Base-by-base conservation (phyloP, 2,329 filamentous ascomycete genomes). In the Penicillium occitanis region DNA sequence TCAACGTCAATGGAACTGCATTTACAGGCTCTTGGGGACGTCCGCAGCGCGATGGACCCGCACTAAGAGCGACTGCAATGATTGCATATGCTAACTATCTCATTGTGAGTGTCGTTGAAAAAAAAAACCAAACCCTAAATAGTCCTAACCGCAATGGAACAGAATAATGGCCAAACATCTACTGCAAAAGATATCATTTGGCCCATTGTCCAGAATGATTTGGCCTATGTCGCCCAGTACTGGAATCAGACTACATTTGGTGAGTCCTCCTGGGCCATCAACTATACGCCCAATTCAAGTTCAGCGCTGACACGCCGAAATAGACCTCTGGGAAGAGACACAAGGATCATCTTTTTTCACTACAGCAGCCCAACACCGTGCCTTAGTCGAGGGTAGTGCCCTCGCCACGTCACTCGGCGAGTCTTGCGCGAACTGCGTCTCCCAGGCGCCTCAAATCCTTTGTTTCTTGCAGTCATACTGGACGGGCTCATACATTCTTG, bases 271-370 rank as follows among this genome's bases (percentile, higher is more conserved):
- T 19, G 2, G 25, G 33, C n/a, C 19, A 2, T 33, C 10, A 40
- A 30, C 22, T 44, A 42, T 5, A 4, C 7, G 14, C 22, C 13
- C 5, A 2, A 28, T 8, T 25, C n/a, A 25, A 42, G 35, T 28
- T 8, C n/a, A 14, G 53, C 33, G 25, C 62, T 64, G 30, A 67
- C 17, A 35, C 7, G 37, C 19, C 13, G 8, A 33, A 25, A 33
- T 3, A 73, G 74, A 94, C 75, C 83, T 94, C 10, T 94, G 91
- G 91, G 91, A 94, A 75, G 91, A 94, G 77, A 86, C 93, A 22
- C 81, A 83, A 30, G 90, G 90, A 58, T 88, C 86, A 40, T 92
- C 90, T 1, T 94, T 93, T 81, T 95, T 93, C 79, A 93, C 91
- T 1, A 81, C 88, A 30, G 85, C 87, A 5, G 84, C 85, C 42